Base-by-base conservation (phyloP, 495 filamentous ascomycete species). In the Cudoniella acicularis region DNA sequence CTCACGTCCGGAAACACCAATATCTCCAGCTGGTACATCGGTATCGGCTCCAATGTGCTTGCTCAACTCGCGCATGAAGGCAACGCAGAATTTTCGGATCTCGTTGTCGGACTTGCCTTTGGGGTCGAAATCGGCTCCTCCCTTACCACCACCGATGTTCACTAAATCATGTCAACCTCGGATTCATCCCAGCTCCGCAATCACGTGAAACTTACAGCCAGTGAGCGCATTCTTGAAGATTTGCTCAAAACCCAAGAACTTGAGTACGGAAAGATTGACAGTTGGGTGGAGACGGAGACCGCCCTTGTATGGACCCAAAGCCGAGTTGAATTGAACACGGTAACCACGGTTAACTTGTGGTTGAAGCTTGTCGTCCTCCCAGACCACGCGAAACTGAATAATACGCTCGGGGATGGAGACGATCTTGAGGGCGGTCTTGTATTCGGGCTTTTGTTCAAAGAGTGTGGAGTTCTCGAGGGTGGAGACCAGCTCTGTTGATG, bases 201-300 rank as follows among this genome's bases (percentile, higher is more conserved):
- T 51, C 27, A 43, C 21, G n/a, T 26, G 52, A 46, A 54, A 88
- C 90, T 82, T 78, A 93, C 90, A 76, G 64, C 94, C 94, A 60
- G 94, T 98, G 67, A 98, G 79, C 62, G 94, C 94, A 92, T 98
- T 98, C 87, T 98, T 98, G 83, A 98, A 97, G 77, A 91, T 94
- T 82, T 98, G 94, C 87, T 98, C 94, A 72, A 98, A 97, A 55
- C 93, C 94, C 67, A 98, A 81, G 82, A 98, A 98, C 80, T 98
- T 98, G 62, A 98, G 83, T 70, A 98, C 92, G 64, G 90, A 95
- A 59, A 98, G 81, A 79, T 98, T 98, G 76, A 98, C 94, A 16
- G 89, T 84, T 54, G 93, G 94, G 73, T 98, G 94, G 79, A 98
- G 93, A 56, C 94, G 82, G 64, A 98, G 86, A 69, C 94, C 94